Percentiles rank a stretch among this genome's conserved stretches.
These are phyloP conservation scores for Phytophthora capsici DNA, from an alignment of 352 stramenopile genomes.

Conservation along the genomic window DNA sequence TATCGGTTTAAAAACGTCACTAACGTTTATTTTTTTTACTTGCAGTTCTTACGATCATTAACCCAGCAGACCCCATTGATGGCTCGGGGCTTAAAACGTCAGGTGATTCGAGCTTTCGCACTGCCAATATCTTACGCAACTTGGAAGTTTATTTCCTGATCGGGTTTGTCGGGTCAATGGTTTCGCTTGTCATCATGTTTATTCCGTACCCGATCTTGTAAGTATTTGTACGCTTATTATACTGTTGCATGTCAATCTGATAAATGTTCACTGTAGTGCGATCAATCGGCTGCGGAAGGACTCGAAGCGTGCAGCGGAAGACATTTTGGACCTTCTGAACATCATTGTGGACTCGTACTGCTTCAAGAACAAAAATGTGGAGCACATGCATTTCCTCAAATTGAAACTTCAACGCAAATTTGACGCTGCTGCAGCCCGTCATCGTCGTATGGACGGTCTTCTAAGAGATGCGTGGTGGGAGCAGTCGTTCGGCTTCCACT, in stretches of 20 bases:
- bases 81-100: slow-evolving; percentile 54
- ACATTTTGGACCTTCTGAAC: slow-evolving; percentile 77
- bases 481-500: slow-evolving; percentile 73
- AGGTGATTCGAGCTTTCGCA: slow-evolving; percentile 54
- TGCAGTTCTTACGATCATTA: slow-evolving; percentile 80
- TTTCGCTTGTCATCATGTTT: slow-evolving; percentile 75
- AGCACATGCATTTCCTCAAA: slow-evolving; percentile 82
- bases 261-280: slow-evolving; percentile 35
- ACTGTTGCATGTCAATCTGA: slow-evolving; percentile 12
- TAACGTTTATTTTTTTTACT: slow-evolving; percentile 1
- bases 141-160: slow-evolving; percentile 75
- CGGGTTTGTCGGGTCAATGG: slow-evolving; percentile 61
- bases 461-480: slow-evolving; percentile 85
- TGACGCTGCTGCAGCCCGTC: slow-evolving; percentile 50
- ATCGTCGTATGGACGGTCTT: slow-evolving; percentile 62
- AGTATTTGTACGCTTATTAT: slow-evolving; percentile 14
- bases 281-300: slow-evolving; percentile 61
- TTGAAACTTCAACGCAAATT: slow-evolving; percentile 82
- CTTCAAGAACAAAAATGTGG: slow-evolving; percentile 87
- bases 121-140: slow-evolving; percentile 67
- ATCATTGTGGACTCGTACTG: slow-evolving; percentile 87
- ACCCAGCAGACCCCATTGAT: slow-evolving; percentile 56
- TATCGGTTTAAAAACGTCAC: background rate
- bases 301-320: slow-evolving; percentile 45
- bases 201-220: slow-evolving; percentile 82